These are phyloP conservation scores for Geosiphon pyriformis DNA, from an alignment of 192 early-diverging fungal genomes.

Conservation along the genomic window DNA sequence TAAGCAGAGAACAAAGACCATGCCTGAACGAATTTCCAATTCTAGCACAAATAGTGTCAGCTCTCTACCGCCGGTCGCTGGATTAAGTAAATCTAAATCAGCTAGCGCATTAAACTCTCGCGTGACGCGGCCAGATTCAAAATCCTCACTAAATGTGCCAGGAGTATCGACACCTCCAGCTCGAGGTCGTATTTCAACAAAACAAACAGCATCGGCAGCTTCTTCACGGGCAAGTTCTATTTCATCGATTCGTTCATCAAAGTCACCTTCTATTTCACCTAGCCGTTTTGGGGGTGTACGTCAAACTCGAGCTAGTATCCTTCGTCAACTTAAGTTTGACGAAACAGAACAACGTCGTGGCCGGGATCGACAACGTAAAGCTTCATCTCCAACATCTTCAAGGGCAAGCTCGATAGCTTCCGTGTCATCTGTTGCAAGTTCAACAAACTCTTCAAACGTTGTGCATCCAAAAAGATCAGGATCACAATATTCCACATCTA, in stretches of 20 bases:
- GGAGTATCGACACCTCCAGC: neutral
- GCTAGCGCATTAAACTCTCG: neutral
- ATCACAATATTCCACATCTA: constrained; percentile 8
- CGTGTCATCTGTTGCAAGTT: constrained; percentile 13
- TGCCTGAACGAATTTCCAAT: neutral
- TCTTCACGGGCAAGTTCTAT: constrained; percentile 21
- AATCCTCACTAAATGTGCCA: constrained; percentile 9
- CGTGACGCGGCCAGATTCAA: neutral
- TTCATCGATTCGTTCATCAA: constrained; percentile 3
- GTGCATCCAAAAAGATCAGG: constrained; percentile 12
- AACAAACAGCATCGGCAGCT: constrained; percentile 6
- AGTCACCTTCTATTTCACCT: constrained; percentile 20
- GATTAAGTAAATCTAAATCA: neutral
- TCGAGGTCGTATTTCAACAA: constrained; percentile 6
- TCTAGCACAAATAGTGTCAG: neutral
- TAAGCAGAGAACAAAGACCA: neutral
- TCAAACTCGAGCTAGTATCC: constrained; percentile 23
- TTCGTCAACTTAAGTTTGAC: constrained; percentile 23
- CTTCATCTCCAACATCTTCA: constrained; percentile 14
- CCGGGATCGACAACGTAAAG: neutral
- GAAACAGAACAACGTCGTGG: constrained; percentile 21
- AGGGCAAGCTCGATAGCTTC: constrained; percentile 23
- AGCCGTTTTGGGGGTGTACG: constrained; percentile 14
- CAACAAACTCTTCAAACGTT: constrained; percentile 5
- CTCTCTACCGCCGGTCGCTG: neutral